phyloP scores from a whole-genome alignment of 345 rosid species.

The Brassica carinata region DNA sequence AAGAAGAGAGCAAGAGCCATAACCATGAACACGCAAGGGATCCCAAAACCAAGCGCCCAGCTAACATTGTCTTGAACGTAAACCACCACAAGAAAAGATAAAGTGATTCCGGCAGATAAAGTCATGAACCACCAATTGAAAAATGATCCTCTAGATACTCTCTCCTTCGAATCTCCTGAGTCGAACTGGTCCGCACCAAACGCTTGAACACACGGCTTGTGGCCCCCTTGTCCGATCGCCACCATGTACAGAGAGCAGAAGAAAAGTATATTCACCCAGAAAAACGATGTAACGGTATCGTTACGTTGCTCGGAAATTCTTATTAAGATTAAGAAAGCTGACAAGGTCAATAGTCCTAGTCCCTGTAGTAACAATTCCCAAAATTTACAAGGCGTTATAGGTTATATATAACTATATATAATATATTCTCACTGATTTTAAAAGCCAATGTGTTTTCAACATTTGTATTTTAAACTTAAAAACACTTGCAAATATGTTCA shows the following conservation, averaged over 20 bases:
- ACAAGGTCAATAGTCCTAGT: constrained; percentile 57
- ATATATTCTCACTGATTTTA: neutral
- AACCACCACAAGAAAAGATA: constrained; percentile 21
- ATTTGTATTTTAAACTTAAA: neutral
- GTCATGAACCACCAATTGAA: constrained; percentile 42
- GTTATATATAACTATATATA: neutral
- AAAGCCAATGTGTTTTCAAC: neutral
- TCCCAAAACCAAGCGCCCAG: constrained; percentile 37
- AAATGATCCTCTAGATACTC: constrained; percentile 28
- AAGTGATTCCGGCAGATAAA: constrained; percentile 24
- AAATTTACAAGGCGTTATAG: neutral
- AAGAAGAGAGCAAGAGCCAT: constrained; percentile 38
- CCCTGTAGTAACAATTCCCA: constrained; percentile 45
- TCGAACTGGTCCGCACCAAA: constrained; percentile 43
- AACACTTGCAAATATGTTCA: neutral
- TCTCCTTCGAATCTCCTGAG: constrained; percentile 20
- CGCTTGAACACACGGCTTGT: constrained; percentile 40
- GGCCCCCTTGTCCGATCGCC: constrained; percentile 36
- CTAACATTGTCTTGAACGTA: constrained; percentile 32
- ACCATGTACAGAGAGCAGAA: constrained; percentile 36
- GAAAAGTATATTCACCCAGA: constrained; percentile 36
- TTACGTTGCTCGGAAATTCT: constrained; percentile 43
- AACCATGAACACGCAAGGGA: constrained; percentile 39
- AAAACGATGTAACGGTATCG: constrained; percentile 22
- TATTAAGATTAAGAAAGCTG: constrained; percentile 50